A percentile compares a stretch with the other conserved stretches of the same genome.
phyloP scores from a whole-genome alignment of 163 green algal species.

The Chloromonas sp. region DNA sequence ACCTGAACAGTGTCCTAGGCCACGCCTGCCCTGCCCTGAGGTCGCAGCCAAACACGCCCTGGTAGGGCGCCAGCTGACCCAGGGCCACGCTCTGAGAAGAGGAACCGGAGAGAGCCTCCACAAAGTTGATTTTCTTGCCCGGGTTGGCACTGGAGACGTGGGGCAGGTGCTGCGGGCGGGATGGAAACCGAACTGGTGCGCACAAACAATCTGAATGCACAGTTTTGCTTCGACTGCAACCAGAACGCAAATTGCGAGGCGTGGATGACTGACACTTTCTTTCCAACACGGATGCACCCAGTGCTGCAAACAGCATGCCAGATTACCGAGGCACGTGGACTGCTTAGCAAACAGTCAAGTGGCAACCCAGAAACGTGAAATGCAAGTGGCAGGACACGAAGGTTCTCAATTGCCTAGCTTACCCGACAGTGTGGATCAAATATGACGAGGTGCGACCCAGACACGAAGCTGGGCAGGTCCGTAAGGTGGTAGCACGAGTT shows the following conservation, averaged over 20 bases:
- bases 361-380: too few species aligned
- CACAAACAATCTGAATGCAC: too few species aligned
- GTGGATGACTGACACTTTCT: too few species aligned
- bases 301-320: too few species aligned
- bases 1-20: conserved; percentile 63
- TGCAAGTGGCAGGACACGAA: too few species aligned
- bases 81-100: neutral
- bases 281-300: too few species aligned
- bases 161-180: conserved; percentile 27
- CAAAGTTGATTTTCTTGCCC: conserved; percentile 57
- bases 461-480: conserved; percentile 70
- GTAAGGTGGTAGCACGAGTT: conserved; percentile 73
- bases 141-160: conserved; percentile 56
- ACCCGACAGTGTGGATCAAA: conserved; percentile 70
- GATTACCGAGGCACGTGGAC: too few species aligned
- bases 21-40: conserved; percentile 29
- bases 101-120: conserved; percentile 12
- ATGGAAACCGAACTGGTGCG: too few species aligned
- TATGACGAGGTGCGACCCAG: conserved; percentile 49
- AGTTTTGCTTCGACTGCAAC: too few species aligned
- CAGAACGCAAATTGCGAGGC: too few species aligned
- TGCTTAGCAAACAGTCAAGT: too few species aligned
- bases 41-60: conserved; percentile 41
- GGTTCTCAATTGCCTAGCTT: neutral
- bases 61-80: conserved; percentile 60